Percentiles rank a stretch among this genome's conserved stretches.
Evolutionary conservation across 129 eudicot genomes (phyloP).

Genomic region (Chrysanthemum lavandulifolium): DNA sequence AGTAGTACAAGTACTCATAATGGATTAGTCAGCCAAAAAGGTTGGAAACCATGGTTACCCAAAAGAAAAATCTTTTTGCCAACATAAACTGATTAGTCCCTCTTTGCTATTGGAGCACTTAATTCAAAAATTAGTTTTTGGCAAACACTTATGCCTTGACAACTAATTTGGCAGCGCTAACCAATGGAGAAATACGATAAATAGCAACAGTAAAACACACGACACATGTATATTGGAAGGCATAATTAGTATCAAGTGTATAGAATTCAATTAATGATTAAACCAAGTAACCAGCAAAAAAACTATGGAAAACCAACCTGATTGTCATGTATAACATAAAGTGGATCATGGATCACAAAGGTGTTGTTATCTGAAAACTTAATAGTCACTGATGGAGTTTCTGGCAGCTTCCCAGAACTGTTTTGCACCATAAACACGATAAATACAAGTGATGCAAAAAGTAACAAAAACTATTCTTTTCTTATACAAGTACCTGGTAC

Average conservation of each 20-base stretch:
- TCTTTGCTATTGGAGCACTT: conserved; percentile 6
- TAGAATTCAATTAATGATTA: not conserved
- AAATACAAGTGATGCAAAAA: not conserved
- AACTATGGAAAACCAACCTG: conserved; percentile 50
- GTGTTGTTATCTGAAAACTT: conserved; percentile 60
- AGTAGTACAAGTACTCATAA: not conserved
- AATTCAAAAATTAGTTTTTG: conserved; percentile 5
- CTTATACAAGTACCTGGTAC: conserved; percentile 57
- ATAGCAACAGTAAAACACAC: not conserved
- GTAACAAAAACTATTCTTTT: conserved; percentile 4
- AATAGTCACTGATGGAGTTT: conserved; percentile 65
- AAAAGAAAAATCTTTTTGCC: not conserved
- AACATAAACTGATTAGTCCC: conserved; percentile 4
- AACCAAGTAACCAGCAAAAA: conserved; percentile 9
- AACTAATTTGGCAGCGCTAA: too few species aligned
- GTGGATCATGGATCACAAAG: conserved; percentile 70
- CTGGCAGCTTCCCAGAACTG: conserved; percentile 54
- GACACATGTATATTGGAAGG: not conserved
- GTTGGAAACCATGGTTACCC: not conserved
- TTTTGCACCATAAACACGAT: conserved; percentile 12
- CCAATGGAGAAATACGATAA: not conserved
- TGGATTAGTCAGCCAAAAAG: not conserved
- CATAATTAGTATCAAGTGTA: not conserved
- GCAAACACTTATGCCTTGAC: too few species aligned
- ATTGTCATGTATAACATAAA: conserved; percentile 53